phyloP scores from a whole-genome alignment of 805 yeast genomes.

The Yarrowia bubula region DNA sequence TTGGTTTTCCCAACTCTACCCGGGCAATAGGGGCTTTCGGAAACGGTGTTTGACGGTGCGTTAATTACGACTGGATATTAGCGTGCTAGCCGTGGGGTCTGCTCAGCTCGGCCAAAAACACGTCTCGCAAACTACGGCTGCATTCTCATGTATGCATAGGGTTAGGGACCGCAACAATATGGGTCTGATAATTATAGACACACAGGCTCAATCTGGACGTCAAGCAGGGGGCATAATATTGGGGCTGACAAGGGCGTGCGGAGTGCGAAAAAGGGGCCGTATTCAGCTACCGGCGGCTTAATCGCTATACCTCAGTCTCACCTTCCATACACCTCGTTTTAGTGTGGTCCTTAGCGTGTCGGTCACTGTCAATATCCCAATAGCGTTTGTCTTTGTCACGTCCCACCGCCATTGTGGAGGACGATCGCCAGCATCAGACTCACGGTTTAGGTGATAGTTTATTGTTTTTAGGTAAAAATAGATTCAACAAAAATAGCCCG shows the following conservation, averaged over 20 bases:
- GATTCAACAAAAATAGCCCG: too few relatives aligned
- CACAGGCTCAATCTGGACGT: too few relatives aligned
- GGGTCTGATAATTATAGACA: background rate
- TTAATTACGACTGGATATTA: too few relatives aligned
- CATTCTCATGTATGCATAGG: background rate
- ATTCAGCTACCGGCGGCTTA: too few relatives aligned
- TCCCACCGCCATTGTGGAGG: background rate
- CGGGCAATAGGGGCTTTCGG: background rate
- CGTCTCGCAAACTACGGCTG: background rate
- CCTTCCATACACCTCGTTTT: background rate
- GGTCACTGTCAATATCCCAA: too few relatives aligned
- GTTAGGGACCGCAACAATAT: conserved; percentile 8
- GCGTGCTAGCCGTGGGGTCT: too few relatives aligned
- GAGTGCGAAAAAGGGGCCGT: too few relatives aligned
- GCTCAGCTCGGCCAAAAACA: too few relatives aligned
- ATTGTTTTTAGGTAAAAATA: background rate
- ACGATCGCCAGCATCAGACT: conserved; percentile 6
- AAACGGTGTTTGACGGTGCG: too few relatives aligned
- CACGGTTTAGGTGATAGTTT: conserved; percentile 4
- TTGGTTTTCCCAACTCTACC: background rate
- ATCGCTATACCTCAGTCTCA: too few relatives aligned
- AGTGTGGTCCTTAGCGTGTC: background rate
- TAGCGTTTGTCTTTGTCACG: background rate
- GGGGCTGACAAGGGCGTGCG: too few relatives aligned
- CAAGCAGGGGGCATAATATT: too few relatives aligned